Evolutionary conservation across 2,329 filamentous ascomycete genomes (phyloP).

Genomic region (Lachnellula subtilissima): DNA sequence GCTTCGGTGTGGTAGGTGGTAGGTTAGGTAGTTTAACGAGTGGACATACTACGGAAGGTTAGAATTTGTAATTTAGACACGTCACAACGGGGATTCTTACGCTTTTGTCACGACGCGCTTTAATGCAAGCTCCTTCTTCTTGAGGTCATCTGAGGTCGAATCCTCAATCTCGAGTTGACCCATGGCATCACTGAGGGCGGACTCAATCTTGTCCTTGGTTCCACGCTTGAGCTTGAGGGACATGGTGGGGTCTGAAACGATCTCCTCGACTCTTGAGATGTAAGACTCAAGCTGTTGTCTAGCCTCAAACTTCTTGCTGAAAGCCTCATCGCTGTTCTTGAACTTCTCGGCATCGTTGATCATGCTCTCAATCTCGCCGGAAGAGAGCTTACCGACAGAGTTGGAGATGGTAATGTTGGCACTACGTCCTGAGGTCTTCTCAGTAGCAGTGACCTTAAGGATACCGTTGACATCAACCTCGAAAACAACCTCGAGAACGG

Average conservation of each 20-base stretch:
- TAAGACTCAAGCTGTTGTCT: slow-evolving; percentile 99
- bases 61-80: neutral
- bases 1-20: slow-evolving; percentile 3
- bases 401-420: slow-evolving; percentile 99
- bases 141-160: slow-evolving; percentile 84
- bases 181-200: slow-evolving; percentile 95
- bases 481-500: slow-evolving; percentile 95
- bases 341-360: slow-evolving; percentile 96
- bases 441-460: slow-evolving; percentile 97
- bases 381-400: slow-evolving; percentile 97
- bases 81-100: neutral
- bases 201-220: slow-evolving; percentile 99
- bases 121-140: slow-evolving; percentile 99
- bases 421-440: slow-evolving; percentile 96
- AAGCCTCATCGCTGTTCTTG: slow-evolving; percentile 96
- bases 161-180: slow-evolving; percentile 94
- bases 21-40: slow-evolving; percentile 57
- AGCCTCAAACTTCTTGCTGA: slow-evolving; percentile 99
- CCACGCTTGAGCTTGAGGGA: slow-evolving; percentile 97
- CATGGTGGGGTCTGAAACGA: slow-evolving; percentile 92
- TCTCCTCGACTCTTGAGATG: slow-evolving; percentile 98
- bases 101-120: slow-evolving; percentile 98
- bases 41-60: slow-evolving; percentile 58
- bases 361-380: slow-evolving; percentile 95
- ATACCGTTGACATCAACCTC: slow-evolving; percentile 99